Evolutionary conservation across 2,329 filamentous ascomycete genomes (phyloP), one percentile per base, ranked within the genome.

Genomic region (Xylariaceae sp.): DNA sequence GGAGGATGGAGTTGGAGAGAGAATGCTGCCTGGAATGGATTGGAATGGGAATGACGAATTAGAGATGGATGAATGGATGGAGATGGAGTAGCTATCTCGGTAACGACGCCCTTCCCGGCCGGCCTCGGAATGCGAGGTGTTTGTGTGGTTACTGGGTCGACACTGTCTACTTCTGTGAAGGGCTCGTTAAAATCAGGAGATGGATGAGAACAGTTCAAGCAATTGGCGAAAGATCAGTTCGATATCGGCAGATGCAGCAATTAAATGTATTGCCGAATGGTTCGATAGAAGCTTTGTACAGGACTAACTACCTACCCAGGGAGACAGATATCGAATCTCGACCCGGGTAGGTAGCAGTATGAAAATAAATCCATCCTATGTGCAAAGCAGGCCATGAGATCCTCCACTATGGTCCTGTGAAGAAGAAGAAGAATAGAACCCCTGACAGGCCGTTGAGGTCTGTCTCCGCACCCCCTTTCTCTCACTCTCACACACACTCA

Each of bases 371-470:
- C 47, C 17, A 13, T 23, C 17, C 7, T 11, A 10, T 23, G 13
- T 15, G 3, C 13, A 15, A 47, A 9, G 44, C 15, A 47, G 7
- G 44, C 15, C 34, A 23, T 42, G 5, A 30, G 44, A 37, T 13
- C 56, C 45, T 18, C 11, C 37, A 15, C 4, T 34, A 50, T 17
- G 30, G 9, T 10, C 10, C 34, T 18, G 13, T 7, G 44, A 37
- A 23, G 42, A 45, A 56, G 13, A 51, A 49, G 3, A 39, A 23
- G n/a, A 37, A 58, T 30, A 4, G 23, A 51, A 34, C 34, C 18
- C 23, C 50, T 56, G 54, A 54, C 60, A 64, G 63, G 65, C 64
- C 55, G 64, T 66, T 66, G 64, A 65, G 62, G 63, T 64, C 60
- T 61, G 62, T 30, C 23, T 30, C 51, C 49, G 52, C 53, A 39